Base-by-base conservation (phyloP, 257 asterid species). In the Nemophila menziesii region DNA sequence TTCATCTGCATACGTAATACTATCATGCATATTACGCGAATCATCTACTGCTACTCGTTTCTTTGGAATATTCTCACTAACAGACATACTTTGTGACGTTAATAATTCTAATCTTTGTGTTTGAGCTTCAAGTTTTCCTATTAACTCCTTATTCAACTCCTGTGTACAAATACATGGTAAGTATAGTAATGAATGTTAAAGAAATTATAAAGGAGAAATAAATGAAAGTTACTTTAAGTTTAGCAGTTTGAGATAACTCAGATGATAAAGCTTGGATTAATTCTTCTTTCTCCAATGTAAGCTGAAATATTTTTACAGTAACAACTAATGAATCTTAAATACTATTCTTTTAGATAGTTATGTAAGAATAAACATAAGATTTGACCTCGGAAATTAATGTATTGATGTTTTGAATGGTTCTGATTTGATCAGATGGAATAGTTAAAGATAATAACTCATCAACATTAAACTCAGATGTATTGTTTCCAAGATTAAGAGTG, bases 91-190 rank as follows among this genome's bases (percentile, higher is more conserved):
- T 74, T 79, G 94, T 57, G 99, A 64, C 33, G 72, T 85, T 70
- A 85, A 68, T 54, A 90, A 86, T 62, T 90, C 99, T 64, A 90
- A 70, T 69, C 87, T 81, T 62, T 90, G 99, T 42, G 96, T 90
- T 68, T 90, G 99, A 67, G 60, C 64, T 73, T 85, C 96, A 71
- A 85, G 94, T 71, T 85, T 90, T 58, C 82, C 66, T 38, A 78
- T 68, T 54, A 90, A 62, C 57, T 90, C 96, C 72, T 62, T 73
- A 75, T 90, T 90, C 58, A 74, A 58, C 57, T 79, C 93, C 96
- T 90, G 57, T 39, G 73, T 49, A 48, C 52, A 58, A 43, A 55
- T 36, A 33, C 56, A 18, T 48, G 22, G 19, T 8, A 56, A 36
- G 26, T n/a, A n/a, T n/a, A n/a, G n/a, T n/a, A n/a, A n/a, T n/a